Percentiles rank a stretch among this genome's conserved stretches.
Evolutionary conservation across 139 green algal species (phyloP).

Genomic region (Trebouxia sp.): DNA sequence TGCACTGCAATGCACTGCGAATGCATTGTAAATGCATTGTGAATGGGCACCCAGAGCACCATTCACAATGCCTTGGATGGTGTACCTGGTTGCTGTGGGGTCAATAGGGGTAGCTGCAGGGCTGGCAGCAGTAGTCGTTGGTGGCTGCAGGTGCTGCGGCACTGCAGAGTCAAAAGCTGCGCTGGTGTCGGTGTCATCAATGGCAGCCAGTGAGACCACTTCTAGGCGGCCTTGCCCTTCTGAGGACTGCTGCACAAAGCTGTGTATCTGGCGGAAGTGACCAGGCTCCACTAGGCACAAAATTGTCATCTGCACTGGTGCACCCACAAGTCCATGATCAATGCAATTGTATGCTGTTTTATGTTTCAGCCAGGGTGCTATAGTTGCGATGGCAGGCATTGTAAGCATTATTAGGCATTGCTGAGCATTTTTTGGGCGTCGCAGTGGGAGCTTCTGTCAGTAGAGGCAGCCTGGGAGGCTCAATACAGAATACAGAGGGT

Average conservation of each 20-base stretch:
- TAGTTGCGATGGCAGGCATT: too few species aligned
- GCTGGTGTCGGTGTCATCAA: constrained; percentile 27
- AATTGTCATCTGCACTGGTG: constrained; percentile 29
- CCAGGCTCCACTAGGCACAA: constrained; percentile 85
- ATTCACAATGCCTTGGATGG: too few species aligned
- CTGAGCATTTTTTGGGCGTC: too few species aligned
- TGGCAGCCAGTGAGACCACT: constrained; percentile 78
- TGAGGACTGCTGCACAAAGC: constrained; percentile 62
- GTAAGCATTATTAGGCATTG: neutral
- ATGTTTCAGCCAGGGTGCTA: too few species aligned
- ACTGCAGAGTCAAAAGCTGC: constrained; percentile 3
- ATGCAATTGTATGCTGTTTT: too few species aligned
- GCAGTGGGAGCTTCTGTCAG: too few species aligned
- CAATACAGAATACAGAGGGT: too few species aligned
- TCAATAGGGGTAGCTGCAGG: neutral
- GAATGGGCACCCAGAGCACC: too few species aligned
- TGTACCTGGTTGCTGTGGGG: constrained; percentile 1
- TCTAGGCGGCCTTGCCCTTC: constrained; percentile 76
- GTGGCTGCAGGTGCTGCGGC: neutral
- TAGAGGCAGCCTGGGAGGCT: too few species aligned
- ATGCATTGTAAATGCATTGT: too few species aligned
- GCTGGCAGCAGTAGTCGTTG: neutral
- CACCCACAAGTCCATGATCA: too few species aligned
- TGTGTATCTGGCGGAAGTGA: constrained; percentile 81
- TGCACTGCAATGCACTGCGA: too few species aligned